These are phyloP conservation scores for Metschnikowia drakensbergensis DNA, from an alignment of 805 yeast species.

Conservation along the genomic window DNA sequence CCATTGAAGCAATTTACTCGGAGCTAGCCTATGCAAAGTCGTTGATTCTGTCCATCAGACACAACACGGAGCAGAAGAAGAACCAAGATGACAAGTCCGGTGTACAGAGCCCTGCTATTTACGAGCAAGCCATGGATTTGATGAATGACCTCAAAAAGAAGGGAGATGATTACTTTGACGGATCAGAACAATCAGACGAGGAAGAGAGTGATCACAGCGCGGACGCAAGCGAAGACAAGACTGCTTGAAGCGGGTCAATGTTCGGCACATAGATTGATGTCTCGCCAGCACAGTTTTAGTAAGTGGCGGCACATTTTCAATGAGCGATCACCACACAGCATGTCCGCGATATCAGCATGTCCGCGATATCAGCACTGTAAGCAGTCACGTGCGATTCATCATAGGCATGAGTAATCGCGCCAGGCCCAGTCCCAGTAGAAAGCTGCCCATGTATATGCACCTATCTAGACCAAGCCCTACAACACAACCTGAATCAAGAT, in stretches of 20 bases:
- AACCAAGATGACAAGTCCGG: constrained; percentile 23
- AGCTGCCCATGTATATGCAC: not conserved
- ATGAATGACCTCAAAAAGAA: constrained; percentile 11
- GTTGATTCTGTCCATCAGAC: constrained; percentile 46
- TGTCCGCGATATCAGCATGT: too few species aligned
- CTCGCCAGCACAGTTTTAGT: too few species aligned
- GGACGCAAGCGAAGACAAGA: not conserved
- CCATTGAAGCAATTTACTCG: constrained; percentile 73
- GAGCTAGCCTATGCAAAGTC: constrained; percentile 74
- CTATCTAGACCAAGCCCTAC: not conserved
- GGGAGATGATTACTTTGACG: not conserved
- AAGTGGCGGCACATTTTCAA: too few species aligned
- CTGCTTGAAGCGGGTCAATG: not conserved
- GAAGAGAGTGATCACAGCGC: constrained; percentile 1
- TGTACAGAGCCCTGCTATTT: constrained; percentile 24
- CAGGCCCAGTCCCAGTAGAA: not conserved
- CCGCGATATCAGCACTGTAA: not conserved
- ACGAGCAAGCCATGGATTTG: constrained; percentile 16
- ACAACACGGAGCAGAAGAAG: constrained; percentile 26
- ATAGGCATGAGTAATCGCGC: constrained; percentile 13
- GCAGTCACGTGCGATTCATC: constrained; percentile 13
- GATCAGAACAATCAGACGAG: constrained; percentile 4
- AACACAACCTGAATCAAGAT: not conserved
- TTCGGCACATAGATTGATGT: too few species aligned
- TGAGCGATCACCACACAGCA: too few species aligned